phyloP scores from a whole-genome alignment of 2,329 filamentous ascomycete species.

The Fusarium algeriense region DNA sequence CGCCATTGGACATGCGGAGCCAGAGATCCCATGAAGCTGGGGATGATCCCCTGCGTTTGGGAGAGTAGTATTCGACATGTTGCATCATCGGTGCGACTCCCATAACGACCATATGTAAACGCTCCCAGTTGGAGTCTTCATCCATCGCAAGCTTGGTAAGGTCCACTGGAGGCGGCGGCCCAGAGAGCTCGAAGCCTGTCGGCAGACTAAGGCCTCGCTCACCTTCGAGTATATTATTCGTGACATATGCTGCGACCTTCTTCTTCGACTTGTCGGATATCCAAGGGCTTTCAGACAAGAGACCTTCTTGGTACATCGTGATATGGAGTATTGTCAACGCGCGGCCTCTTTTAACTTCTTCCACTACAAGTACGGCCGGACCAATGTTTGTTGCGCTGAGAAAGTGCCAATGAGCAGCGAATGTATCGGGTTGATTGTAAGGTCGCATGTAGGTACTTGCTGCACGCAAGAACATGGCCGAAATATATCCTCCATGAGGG shows the following conservation, averaged over 20 bases:
- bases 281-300: conserved; percentile 52
- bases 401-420: conserved; percentile 58
- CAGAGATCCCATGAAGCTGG: conserved; percentile 58
- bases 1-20: conserved; percentile 70
- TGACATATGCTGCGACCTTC: conserved; percentile 56
- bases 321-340: conserved; percentile 58
- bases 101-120: conserved; percentile 30
- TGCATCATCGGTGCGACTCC: conserved; percentile 43
- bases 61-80: conserved; percentile 51
- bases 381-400: conserved; percentile 55
- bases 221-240: conserved; percentile 47
- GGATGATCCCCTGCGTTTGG: conserved; percentile 14
- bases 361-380: conserved; percentile 54
- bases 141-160: conserved; percentile 16
- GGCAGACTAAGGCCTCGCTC: conserved; percentile 49
- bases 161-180: conserved; percentile 31
- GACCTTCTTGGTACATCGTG: conserved; percentile 56
- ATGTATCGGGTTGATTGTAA: conserved; percentile 53
- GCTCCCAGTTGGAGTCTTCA: conserved; percentile 37
- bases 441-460: conserved; percentile 51
- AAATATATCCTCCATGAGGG: conserved; percentile 62
- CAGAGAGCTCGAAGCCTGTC: conserved; percentile 44
- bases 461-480: conserved; percentile 55
- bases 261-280: conserved; percentile 49
- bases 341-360: conserved; percentile 58